A percentile compares a stretch with the other conserved stretches of the same genome.
Evolutionary conservation across 768 basidiomycete species (phyloP).

Genomic region (Leccinum olivaceopallidum): DNA sequence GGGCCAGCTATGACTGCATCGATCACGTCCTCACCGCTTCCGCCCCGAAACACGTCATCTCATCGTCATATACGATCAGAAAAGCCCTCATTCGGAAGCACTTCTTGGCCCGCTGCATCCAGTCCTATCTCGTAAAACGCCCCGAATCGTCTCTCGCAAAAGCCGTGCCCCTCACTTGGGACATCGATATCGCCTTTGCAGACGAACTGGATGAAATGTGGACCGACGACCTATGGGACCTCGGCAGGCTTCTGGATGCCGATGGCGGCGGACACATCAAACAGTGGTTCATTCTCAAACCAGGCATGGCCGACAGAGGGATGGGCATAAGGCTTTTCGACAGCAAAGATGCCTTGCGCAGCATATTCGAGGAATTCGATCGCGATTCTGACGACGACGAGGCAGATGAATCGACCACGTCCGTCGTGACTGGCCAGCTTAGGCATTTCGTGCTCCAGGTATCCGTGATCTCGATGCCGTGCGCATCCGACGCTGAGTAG

Average conservation of each 20-base stretch:
- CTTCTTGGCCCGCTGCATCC: constrained; percentile 76
- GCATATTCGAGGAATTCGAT: constrained; percentile 85
- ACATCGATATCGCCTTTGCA: constrained; percentile 82
- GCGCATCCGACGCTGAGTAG: constrained; percentile 9
- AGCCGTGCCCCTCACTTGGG: constrained; percentile 74
- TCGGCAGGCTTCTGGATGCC: constrained; percentile 59
- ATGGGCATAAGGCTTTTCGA: constrained; percentile 93
- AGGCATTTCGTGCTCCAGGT: constrained; percentile 98
- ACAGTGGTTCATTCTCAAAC: constrained; percentile 94
- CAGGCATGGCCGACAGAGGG: constrained; percentile 95
- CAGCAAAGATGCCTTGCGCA: constrained; percentile 64
- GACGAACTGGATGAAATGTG: constrained; percentile 96
- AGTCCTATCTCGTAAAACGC: constrained; percentile 72
- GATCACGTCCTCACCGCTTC: constrained; percentile 71
- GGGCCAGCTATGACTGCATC: constrained; percentile 88
- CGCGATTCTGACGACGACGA: constrained; percentile 52
- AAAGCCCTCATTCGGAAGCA: constrained; percentile 96
- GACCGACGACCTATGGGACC: constrained; percentile 90
- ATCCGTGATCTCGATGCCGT: constrained; percentile 6
- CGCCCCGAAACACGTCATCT: constrained; percentile 51
- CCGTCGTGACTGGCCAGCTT: constrained; percentile 81
- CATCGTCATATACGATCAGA: constrained; percentile 85
- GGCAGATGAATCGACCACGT: constrained; percentile 43
- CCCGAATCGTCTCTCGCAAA: constrained; percentile 53
- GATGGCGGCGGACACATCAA: constrained; percentile 18